Base-by-base conservation (phyloP, 192 early-diverging fungal species). In the Linnemannia hyalina region DNA sequence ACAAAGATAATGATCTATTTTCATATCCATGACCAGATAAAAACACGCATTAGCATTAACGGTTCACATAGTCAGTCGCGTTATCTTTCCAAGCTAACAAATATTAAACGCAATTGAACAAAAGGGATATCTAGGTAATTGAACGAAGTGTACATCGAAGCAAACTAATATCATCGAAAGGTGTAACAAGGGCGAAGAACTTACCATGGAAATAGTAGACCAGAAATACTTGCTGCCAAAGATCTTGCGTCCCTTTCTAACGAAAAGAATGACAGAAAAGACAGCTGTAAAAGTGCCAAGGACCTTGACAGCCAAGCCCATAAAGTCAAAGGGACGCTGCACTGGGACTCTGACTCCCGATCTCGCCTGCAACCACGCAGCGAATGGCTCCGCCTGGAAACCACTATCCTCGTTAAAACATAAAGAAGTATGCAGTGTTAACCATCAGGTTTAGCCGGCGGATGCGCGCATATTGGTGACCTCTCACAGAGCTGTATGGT, bases 321-420 rank as follows among this genome's bases (percentile, higher is more conserved):
- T 68, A 55, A 90, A 92, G 77, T 97, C 90, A 55, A 94, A 78
- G 23, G 96, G 95, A 23, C 96, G 91, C n/a, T 81, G 76, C 6
- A 93, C 86, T 6, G 76, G 55, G 4, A 93, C 73, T 18, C 77
- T 26, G 10, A 68, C 68, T 42, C 91, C 91, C 13, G 88, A 70
- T 65, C 87, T 80, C 20, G 81, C 78, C 29, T 85, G 85, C 40
- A 95, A 80, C 83, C 90, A 96, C 6, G 82, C 80, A 0, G 93
- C 95, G 32, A 97, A 89, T 52, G 86, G 57, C 70, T 96, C 95
- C 20, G 94, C 95, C 20, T 77, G 70, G 54, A 94, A 90, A 3
- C 95, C 96, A 74, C 93, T 94, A 55, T 63, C 2, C 23, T 54
- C 68, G 29, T 29, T 13, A 74, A 15, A n/a, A 42, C 7, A 54